Evolutionary conservation across 768 basidiomycete genomes (phyloP), one percentile per base, ranked within the genome.

Genomic region (Collybia sp.): DNA sequence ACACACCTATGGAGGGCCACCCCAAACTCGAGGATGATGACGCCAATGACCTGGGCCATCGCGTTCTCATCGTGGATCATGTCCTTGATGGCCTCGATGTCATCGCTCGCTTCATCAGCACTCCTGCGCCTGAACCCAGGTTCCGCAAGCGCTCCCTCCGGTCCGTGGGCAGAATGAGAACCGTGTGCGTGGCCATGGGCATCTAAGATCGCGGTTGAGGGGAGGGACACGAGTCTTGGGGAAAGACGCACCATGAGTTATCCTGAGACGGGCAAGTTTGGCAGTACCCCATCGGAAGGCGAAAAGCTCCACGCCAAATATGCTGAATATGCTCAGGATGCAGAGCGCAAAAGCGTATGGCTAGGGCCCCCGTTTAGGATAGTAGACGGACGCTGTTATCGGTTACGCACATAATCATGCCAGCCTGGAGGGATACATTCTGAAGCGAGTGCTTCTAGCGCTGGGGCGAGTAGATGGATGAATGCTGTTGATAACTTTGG

Each of bases 11-110:
- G 93, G 30, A 97, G 64, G 5, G 92, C 62, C 20, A 97, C 91
- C 54, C 95, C 95, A 55, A 96, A 95, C 60, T 99, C 95, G 40
- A 99, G 72, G 47, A 97, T 93, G 31, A 79, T 90, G 39, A 99
- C 76, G 12, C 93, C 93, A 40, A 96, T 73, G 33, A 93, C 64
- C 61, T 94, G 92, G 2, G 89, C 83, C 8, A 68, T 45, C 2
- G 77, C 65, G n/a, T 68, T 67, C 34, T 82, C 75, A 40, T 71
- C 63, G 3, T 64, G 57, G 11, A 13, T 45, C 35, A 15, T 42
- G 33, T 17, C 49, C 46, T 30, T 54, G 34, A 25, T 45, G 32
- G 49, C 18, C 5, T 53, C 53, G 2, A 40, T 51, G 39, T 69
- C 68, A 13, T 60, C 41, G 47, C 72, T 68, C 38, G 58, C 55